phyloP scores from a whole-genome alignment of 768 basidiomycete species.

The Jaapia argillacea region DNA sequence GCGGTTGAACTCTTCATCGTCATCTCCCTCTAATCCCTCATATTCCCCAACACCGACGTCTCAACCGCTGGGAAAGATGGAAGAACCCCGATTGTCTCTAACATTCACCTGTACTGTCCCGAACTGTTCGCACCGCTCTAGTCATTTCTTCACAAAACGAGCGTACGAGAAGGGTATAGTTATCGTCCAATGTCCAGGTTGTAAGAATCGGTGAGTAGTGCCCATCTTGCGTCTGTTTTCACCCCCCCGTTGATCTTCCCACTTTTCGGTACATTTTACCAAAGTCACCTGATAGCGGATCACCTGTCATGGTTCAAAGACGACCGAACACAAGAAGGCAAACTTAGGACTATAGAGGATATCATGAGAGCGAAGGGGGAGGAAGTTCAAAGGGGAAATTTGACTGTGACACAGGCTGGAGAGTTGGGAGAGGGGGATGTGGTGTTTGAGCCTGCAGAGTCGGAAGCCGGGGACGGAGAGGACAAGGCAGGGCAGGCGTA shows the following conservation, averaged over 20 bases:
- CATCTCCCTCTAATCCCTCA: no score
- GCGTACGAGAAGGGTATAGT: constrained; percentile 87
- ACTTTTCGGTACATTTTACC: no score
- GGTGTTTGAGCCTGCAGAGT: no score
- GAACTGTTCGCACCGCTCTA: constrained; percentile 68
- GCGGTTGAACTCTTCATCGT: no score
- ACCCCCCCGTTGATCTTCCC: neutral
- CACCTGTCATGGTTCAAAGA: constrained; percentile 92
- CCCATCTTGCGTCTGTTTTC: neutral
- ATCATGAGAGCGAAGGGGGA: constrained; percentile 74
- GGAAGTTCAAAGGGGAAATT: constrained; percentile 49
- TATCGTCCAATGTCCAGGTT: constrained; percentile 83
- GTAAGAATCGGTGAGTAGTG: constrained; percentile 71
- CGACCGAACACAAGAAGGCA: constrained; percentile 54
- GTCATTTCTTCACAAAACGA: constrained; percentile 78
- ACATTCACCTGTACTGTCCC: constrained; percentile 83
- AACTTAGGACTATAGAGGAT: constrained; percentile 74
- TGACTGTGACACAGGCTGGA: no score
- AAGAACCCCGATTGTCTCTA: constrained; percentile 59
- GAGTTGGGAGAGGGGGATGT: no score
- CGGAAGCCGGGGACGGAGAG: no score
- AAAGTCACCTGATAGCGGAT: constrained; percentile 85
- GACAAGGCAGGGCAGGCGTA: no score
- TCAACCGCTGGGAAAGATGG: neutral
- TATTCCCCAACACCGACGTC: neutral